These are phyloP conservation scores for Paraconiothyrium brasiliense DNA, from an alignment of 2,329 filamentous ascomycete genomes.

Conservation along the genomic window DNA sequence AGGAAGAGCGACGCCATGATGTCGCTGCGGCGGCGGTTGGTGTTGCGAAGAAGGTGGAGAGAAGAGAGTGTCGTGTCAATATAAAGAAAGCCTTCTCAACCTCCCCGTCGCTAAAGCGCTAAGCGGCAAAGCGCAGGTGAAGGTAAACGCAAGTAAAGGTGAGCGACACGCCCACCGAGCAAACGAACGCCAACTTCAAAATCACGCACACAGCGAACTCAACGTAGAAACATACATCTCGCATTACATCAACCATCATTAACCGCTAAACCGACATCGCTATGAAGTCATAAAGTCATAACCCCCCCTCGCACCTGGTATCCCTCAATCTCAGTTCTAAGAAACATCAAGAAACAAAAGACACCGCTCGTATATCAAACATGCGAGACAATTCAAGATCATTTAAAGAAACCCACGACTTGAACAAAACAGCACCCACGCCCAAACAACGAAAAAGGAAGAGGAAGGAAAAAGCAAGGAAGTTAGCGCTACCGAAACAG, in stretches of 20 bases:
- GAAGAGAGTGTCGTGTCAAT: no score
- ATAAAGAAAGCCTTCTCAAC: background rate
- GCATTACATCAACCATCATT: no score
- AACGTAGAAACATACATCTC: no score
- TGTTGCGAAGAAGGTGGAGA: background rate
- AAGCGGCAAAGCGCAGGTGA: background rate
- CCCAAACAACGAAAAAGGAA: background rate
- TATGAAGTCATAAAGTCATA: no score
- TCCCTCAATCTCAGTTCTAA: no score
- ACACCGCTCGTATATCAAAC: no score
- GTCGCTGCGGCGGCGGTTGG: background rate
- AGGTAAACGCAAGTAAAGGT: background rate
- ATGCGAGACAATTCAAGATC: no score
- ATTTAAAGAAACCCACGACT: no score
- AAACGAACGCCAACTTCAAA: background rate
- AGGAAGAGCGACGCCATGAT: background rate
- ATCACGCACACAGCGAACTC: background rate
- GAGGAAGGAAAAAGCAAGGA: background rate
- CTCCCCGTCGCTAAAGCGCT: background rate
- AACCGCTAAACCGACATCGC: no score
- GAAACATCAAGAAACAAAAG: no score
- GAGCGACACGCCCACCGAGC: background rate
- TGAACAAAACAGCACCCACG: background rate
- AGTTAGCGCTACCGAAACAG: conserved; percentile 35
- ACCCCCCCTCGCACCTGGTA: no score